Evolutionary conservation across 495 filamentous ascomycete species (phyloP), one percentile per base, ranked within the genome.

Genomic region (Aspergillus biplanus): DNA sequence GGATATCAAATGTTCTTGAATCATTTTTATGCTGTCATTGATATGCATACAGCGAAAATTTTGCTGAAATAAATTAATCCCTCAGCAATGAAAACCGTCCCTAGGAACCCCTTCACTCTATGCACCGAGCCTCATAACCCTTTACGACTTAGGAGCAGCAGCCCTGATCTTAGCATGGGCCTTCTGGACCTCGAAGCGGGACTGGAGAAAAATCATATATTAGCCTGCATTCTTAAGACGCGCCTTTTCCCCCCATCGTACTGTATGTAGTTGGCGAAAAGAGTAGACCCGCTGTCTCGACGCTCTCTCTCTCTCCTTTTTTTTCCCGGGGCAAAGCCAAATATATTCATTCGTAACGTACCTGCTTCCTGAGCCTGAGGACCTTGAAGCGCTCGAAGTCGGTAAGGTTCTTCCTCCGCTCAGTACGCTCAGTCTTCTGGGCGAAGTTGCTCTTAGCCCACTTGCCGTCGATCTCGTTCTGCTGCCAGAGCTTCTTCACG

Each of bases 361-460:
- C 87, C 90, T 97, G 93, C 89, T 98, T 98, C 87, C 90, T 92
- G 82, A 97, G 84, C 77, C 92, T 85, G 86, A 98, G 85, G 69
- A 98, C 93, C 89, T 98, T 97, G 91, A 98, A 99, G 74, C 95
- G 89, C 86, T 99, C 96, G 77, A 99, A 98, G 85, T 99, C 96
- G 83, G 86, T 94, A 65, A 99, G 85, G 70, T 88, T 87, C 80
- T 87, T 89, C 83, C 96, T 89, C 85, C 92, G 92, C 83, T 92
- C 86, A 69, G 83, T 83, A 79, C 88, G 85, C 67, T 86, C 86
- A 75, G 90, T 86, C 84, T 89, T 91, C 92, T 98, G 92, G 68
- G 94, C 92, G 87, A 89, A 96, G 76, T 84, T 83, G 83, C 85
- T 91, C 80, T 90, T 86, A 70, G 86, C 85, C 92, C 92, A 99